Percentiles rank a stretch among this genome's conserved stretches.
Evolutionary conservation across 129 eudicot genomes (phyloP).

Genomic region (Lactuca saligna): DNA sequence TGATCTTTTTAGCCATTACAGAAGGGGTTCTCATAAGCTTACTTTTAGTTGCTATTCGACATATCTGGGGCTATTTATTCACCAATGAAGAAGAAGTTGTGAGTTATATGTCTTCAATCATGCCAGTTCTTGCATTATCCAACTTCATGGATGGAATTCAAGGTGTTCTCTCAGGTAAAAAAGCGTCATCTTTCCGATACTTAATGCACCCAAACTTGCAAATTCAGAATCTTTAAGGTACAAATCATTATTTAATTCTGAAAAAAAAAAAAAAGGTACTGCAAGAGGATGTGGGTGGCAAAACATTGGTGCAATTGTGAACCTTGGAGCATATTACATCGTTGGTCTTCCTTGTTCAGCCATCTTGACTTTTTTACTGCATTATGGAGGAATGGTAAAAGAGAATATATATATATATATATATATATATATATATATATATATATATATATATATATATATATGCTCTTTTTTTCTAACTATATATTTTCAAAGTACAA

Average conservation of each 20-base stretch:
- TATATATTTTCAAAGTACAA: background rate
- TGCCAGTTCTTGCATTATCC: slow-evolving; percentile 45
- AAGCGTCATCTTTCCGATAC: background rate
- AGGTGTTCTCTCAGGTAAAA: slow-evolving; percentile 45
- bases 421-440: too few species aligned
- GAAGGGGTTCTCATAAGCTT: slow-evolving; percentile 38
- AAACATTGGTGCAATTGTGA: slow-evolving; percentile 51
- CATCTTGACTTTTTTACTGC: slow-evolving; percentile 39
- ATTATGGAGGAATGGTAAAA: slow-evolving; percentile 46
- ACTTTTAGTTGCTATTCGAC: slow-evolving; percentile 18
- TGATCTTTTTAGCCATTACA: slow-evolving; percentile 32
- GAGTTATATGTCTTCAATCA: slow-evolving; percentile 25
- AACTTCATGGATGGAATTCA: slow-evolving; percentile 50
- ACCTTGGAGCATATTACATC: slow-evolving; percentile 50
- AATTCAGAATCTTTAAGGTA: background rate
- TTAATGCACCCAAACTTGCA: background rate
- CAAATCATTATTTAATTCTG: background rate
- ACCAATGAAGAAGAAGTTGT: slow-evolving; percentile 52
- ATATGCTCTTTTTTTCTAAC: background rate
- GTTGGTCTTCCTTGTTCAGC: slow-evolving; percentile 46
- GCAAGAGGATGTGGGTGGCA: slow-evolving; percentile 66
- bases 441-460: too few species aligned
- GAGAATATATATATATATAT: too few species aligned
- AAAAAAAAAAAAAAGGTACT: slow-evolving; percentile 23
- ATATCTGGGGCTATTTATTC: slow-evolving; percentile 38